Evolutionary conservation across 1,284 basidiomycete genomes (phyloP), one percentile per base, ranked within the genome.

Genomic region (Ganoderma boninense): DNA sequence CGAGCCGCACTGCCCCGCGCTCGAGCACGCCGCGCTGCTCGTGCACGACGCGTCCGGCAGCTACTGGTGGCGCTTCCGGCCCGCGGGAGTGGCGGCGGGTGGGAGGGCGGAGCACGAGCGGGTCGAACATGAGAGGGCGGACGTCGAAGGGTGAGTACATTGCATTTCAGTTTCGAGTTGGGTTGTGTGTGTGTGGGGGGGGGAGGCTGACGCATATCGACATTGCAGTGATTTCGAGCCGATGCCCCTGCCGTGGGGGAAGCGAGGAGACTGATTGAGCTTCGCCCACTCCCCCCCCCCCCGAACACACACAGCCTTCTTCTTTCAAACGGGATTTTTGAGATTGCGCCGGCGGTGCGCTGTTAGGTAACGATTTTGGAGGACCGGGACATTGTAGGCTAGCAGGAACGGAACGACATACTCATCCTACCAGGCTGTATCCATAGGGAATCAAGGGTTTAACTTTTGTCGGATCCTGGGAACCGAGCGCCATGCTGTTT

Each of bases 11-110:
- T 67, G 66, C 42, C 32, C 61, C 44, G 61, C 32, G 60, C 66
- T 67, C 42, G 61, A 67, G 66, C 32, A 18, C 10, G 66, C 54
- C 6, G 60, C 23, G 20, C n/a, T 67, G n/a, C 61, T 67, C 35
- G 26, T 56, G 11, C 61, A 67, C 49, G 66, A 67, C n/a, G 46
- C 66, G 49, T n/a, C 61, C 10, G 66, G 66, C 44, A 68, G 66
- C 52, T 68, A 57, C 40, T 63, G 66, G 66, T 68, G 61, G 66
- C 40, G 62, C 35, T 57, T 62, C 61, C 66, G 66, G 23, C 35
- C n/a, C n/a, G n/a, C n/a, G n/a, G n/a, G n/a, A n/a, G n/a, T n/a
- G n/a, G n/a, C 61, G 13, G 62, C 66, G 62, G 23, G 32, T 29
- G 52, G 20, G 52, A 23, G 49, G 16, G 23, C 11, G 26, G 49